A percentile compares a stretch with the other conserved stretches of the same genome.
These are phyloP conservation scores for Colletotrichum liriopes DNA, from an alignment of 2,329 filamentous ascomycete genomes.

Conservation along the genomic window DNA sequence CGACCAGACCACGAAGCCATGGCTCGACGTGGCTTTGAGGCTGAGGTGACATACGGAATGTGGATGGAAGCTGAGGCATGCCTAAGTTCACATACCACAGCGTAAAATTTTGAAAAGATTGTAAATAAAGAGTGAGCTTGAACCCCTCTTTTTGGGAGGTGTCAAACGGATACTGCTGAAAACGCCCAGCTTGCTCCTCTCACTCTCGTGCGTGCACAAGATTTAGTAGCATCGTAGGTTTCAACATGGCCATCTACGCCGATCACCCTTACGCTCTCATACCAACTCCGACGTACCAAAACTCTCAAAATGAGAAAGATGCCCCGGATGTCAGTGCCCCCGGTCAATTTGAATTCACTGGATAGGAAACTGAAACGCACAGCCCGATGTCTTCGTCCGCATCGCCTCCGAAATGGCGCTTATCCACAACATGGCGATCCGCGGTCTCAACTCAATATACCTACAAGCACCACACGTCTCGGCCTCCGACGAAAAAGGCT, in stretches of 20 bases:
- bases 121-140: background rate
- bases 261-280: constrained; percentile 30
- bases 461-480: constrained; percentile 55
- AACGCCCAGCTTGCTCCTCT: accelerated
- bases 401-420: constrained; percentile 51
- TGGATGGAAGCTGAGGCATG: background rate
- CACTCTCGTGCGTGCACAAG: no score
- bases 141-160: no score
- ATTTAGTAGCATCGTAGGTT: no score
- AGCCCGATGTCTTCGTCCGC: constrained; percentile 50
- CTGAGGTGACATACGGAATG: background rate
- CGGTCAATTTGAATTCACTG: no score
- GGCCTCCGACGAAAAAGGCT: constrained; percentile 52
- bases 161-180: no score
- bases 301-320: constrained; percentile 12
- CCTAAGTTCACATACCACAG: no score
- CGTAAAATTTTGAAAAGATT: no score
- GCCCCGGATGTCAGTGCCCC: background rate
- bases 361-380: background rate
- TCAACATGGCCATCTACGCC: constrained; percentile 23
- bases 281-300: constrained; percentile 14
- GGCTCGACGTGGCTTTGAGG: background rate
- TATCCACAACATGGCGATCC: constrained; percentile 55
- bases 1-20: background rate
- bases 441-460: constrained; percentile 57